phyloP scores from a whole-genome alignment of 2,329 filamentous ascomycete genomes.

The Lachnellula hyalina region DNA sequence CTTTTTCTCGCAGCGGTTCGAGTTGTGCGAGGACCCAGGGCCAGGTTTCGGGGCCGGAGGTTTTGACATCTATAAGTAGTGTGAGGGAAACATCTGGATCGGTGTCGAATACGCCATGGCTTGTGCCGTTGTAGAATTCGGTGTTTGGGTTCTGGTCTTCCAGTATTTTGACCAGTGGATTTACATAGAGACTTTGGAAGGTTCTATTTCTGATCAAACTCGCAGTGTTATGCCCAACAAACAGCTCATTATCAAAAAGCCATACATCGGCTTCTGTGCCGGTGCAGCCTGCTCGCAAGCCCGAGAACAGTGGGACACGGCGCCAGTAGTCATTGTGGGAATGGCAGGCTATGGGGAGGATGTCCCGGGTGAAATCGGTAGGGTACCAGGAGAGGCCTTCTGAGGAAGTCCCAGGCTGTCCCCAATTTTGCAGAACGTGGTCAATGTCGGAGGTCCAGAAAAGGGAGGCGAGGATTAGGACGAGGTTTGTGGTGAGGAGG shows the following conservation, averaged over 20 bases:
- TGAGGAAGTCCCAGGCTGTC: constrained; percentile 32
- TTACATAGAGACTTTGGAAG: constrained; percentile 57
- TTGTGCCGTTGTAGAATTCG: constrained; percentile 39
- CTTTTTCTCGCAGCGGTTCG: constrained; percentile 50
- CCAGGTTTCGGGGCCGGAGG: constrained; percentile 46
- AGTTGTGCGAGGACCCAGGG: constrained; percentile 49
- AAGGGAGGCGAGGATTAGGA: constrained; percentile 30
- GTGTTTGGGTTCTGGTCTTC: constrained; percentile 45
- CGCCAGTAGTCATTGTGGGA: constrained; percentile 71
- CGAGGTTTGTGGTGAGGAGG: constrained; percentile 32
- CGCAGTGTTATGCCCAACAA: constrained; percentile 57
- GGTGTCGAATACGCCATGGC: constrained; percentile 51
- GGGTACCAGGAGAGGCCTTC: constrained; percentile 42
- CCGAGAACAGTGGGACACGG: constrained; percentile 56
- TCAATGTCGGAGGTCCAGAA: constrained; percentile 29
- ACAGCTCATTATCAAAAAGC: constrained; percentile 51
- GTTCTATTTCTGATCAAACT: constrained; percentile 52
- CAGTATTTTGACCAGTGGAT: constrained; percentile 57
- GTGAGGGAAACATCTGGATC: constrained; percentile 49
- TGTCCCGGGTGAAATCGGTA: constrained; percentile 46
- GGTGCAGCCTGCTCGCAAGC: constrained; percentile 53
- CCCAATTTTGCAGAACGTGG: constrained; percentile 33
- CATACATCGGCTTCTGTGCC: constrained; percentile 68
- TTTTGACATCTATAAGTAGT: constrained; percentile 68
- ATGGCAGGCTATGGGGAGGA: constrained; percentile 54